Conservation (phyloP, 208 protist species). For the Wallacemonas sp. region DNA sequence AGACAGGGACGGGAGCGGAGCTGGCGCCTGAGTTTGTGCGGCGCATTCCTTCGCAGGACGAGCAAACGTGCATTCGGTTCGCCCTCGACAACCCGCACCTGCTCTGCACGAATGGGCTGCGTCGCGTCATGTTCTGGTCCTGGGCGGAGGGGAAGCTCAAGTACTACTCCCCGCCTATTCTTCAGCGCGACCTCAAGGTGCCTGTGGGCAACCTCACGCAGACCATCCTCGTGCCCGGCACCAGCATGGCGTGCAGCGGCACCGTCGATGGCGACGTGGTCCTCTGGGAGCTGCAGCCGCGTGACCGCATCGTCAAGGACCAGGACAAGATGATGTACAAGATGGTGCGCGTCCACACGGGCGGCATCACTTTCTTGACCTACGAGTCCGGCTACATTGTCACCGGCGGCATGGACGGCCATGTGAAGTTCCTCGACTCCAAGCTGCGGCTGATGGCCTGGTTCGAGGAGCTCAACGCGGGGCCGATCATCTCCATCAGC, state of each 20-base stretch:
- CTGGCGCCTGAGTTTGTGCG: constrained; percentile 64
- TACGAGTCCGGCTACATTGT: constrained; percentile 85
- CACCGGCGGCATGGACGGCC: constrained; percentile 93
- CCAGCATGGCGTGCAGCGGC: constrained; percentile 83
- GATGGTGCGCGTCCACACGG: constrained; percentile 88
- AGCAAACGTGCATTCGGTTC: constrained; percentile 90
- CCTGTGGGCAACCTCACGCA: constrained; percentile 91
- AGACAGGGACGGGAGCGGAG: constrained; percentile 17
- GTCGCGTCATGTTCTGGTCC: constrained; percentile 92
- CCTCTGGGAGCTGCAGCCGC: constrained; percentile 86
- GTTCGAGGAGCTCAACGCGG: constrained; percentile 95
- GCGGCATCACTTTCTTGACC: constrained; percentile 82
- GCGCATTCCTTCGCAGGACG: constrained; percentile 77
- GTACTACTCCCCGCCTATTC: constrained; percentile 90
- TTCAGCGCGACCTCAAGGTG: constrained; percentile 76
- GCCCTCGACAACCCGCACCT: constrained; percentile 70
- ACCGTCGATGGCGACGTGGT: constrained; percentile 93
- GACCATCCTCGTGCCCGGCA: constrained; percentile 87
- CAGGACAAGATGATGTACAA: constrained; percentile 93
- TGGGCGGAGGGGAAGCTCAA: constrained; percentile 76
- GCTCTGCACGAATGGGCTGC: constrained; percentile 89
- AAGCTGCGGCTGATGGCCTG: constrained; percentile 94
- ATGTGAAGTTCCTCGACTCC: constrained; percentile 94
- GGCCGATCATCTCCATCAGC: constrained; percentile 92
- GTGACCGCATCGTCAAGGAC: constrained; percentile 80